phyloP scores from a whole-genome alignment of 768 basidiomycete genomes.

The Mycena pura region DNA sequence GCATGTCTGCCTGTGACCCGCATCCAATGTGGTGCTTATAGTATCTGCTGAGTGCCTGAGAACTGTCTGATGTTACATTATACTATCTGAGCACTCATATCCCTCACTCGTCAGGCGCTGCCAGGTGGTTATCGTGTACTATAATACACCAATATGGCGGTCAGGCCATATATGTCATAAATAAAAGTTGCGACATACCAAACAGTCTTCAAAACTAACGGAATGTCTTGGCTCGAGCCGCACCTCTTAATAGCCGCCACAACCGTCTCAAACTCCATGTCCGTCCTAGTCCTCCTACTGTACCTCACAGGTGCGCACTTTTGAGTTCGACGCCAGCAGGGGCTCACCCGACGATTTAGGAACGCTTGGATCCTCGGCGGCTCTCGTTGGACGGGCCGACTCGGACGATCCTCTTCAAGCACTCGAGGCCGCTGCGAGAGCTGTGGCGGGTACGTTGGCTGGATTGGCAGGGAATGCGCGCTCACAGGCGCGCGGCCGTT shows the following conservation, averaged over 20 bases:
- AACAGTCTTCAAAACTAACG: not conserved
- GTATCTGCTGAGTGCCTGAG: no score
- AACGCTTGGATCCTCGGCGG: not conserved
- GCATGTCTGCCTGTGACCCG: no score
- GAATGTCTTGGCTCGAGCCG: not conserved
- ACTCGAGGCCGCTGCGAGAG: not conserved
- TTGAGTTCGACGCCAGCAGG: not conserved
- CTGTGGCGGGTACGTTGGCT: not conserved
- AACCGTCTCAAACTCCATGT: not conserved
- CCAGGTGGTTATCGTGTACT: no score
- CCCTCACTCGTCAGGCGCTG: no score
- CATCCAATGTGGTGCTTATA: no score
- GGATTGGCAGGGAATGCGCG: not conserved
- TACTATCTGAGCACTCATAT: no score
- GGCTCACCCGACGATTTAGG: not conserved
- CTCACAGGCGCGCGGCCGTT: not conserved
- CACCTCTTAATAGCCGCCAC: not conserved
- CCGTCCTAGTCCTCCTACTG: not conserved
- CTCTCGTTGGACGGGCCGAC: not conserved
- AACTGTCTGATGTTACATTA: no score
- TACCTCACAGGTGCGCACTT: not conserved
- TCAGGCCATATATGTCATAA: no score
- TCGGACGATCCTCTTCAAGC: not conserved
- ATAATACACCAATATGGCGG: no score
- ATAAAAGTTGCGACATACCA: no score